Evolutionary conservation across 176 grass and related monocot species (phyloP).

Genomic region (Sorghum bicolor): DNA sequence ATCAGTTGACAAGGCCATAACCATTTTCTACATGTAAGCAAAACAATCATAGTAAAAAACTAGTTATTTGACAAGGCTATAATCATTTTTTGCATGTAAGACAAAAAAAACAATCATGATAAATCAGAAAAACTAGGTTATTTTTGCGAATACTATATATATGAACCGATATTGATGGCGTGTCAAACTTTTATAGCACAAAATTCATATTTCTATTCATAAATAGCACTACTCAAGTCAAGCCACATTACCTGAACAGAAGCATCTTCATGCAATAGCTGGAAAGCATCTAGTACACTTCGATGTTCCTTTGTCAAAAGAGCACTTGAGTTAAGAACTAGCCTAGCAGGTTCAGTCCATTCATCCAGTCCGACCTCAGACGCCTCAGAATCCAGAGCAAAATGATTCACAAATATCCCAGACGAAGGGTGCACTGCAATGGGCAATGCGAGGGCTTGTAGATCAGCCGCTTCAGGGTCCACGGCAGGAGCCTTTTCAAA

Average conservation of each 20-base stretch:
- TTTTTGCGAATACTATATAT: neutral
- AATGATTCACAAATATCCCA: conserved; percentile 35
- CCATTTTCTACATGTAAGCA: conserved; percentile 65
- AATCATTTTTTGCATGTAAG: conserved; percentile 69
- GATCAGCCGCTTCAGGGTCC: neutral
- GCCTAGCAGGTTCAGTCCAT: conserved; percentile 53
- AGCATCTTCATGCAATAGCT: conserved; percentile 41
- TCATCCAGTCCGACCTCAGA: conserved; percentile 38
- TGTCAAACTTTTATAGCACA: neutral
- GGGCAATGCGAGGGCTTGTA: conserved; percentile 26
- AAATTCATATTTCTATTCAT: neutral
- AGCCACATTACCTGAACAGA: conserved; percentile 65
- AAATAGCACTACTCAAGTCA: neutral
- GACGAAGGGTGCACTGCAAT: conserved; percentile 26
- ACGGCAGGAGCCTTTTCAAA: conserved; percentile 30
- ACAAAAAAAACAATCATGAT: neutral
- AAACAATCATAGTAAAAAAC: too few relatives aligned
- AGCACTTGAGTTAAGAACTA: conserved; percentile 46
- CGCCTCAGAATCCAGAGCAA: conserved; percentile 10
- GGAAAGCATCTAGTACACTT: conserved; percentile 68
- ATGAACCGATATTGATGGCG: neutral
- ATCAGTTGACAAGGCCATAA: conserved; percentile 83
- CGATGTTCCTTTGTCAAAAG: conserved; percentile 45
- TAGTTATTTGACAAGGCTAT: conserved; percentile 81
- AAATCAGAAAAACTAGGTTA: neutral